Conservation (phyloP, 768 basidiomycete genomes). For the Nidularia pulvinata region DNA sequence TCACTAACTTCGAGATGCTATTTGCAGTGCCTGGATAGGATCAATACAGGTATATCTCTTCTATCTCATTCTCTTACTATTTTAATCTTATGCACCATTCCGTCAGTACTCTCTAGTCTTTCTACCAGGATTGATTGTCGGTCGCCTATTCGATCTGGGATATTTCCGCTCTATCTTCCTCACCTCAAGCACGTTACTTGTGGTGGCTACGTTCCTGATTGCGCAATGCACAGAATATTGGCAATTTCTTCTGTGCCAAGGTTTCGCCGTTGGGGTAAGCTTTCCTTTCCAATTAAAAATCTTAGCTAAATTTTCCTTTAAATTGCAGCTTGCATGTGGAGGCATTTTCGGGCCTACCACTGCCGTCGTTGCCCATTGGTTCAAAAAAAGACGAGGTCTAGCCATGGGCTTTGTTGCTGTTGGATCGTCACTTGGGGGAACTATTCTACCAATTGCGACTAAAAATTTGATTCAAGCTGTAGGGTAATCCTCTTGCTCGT, state of each 20-base stretch:
- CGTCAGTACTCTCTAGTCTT: slow-evolving; percentile 61
- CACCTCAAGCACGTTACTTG: slow-evolving; percentile 44
- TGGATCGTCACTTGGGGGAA: slow-evolving; percentile 71
- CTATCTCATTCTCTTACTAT: background rate
- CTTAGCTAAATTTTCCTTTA: background rate
- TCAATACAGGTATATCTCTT: slow-evolving; percentile 55
- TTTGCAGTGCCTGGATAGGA: slow-evolving; percentile 76
- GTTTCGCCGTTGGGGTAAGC: slow-evolving; percentile 62
- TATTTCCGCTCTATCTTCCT: slow-evolving; percentile 54
- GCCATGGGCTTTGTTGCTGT: slow-evolving; percentile 67
- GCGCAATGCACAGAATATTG: slow-evolving; percentile 75
- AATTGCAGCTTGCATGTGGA: slow-evolving; percentile 44
- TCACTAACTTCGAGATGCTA: background rate
- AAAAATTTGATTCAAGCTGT: slow-evolving; percentile 50
- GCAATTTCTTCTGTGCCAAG: slow-evolving; percentile 81
- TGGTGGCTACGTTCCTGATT: slow-evolving; percentile 60
- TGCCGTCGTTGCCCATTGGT: slow-evolving; percentile 73
- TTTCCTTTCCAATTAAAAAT: background rate
- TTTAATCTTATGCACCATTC: background rate
- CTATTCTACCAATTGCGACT: slow-evolving; percentile 61
- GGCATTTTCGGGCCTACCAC: slow-evolving; percentile 63
- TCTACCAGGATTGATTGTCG: slow-evolving; percentile 60
- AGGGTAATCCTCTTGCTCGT: slow-evolving; percentile 25
- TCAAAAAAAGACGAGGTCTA: slow-evolving; percentile 54
- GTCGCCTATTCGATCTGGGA: slow-evolving; percentile 76